Percentiles rank a stretch among this genome's conserved stretches.
phyloP scores from a whole-genome alignment of 768 basidiomycete species.

The Naematelia aurantialba region DNA sequence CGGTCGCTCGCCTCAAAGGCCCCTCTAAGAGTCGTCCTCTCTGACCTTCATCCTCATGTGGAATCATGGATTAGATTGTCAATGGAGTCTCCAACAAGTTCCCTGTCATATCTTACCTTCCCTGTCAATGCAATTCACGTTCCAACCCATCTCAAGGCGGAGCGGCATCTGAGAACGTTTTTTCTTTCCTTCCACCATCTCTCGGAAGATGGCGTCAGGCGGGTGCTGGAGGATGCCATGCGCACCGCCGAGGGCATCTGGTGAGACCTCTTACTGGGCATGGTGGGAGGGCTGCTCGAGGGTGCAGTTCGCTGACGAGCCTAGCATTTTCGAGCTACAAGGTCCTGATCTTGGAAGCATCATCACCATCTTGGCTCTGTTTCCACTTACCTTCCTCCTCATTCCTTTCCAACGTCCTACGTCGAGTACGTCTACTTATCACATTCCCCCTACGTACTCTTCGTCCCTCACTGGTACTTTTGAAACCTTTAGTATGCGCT shows the following conservation, averaged over 20 bases:
- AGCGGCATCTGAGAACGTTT: conserved; percentile 43
- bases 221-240: conserved; percentile 45
- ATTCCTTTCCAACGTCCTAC: conserved; percentile 33
- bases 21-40: conserved; percentile 33
- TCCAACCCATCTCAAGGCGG: conserved; percentile 8
- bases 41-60: conserved; percentile 43
- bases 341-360: conserved; percentile 32
- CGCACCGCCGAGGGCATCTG: conserved; percentile 36
- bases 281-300: not conserved
- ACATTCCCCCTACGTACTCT: not conserved
- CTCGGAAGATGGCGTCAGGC: conserved; percentile 33
- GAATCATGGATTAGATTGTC: conserved; percentile 22
- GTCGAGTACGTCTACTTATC: conserved; percentile 20
- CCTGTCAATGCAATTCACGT: conserved; percentile 39
- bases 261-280: conserved; percentile 25
- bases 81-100: conserved; percentile 7
- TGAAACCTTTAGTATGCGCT: not conserved
- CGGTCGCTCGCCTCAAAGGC: not conserved
- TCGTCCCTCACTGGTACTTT: not conserved
- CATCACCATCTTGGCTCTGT: conserved; percentile 26
- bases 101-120: conserved; percentile 32
- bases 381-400: conserved; percentile 32
- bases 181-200: conserved; percentile 49
- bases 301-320: not conserved
- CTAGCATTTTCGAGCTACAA: conserved; percentile 47